These are phyloP conservation scores for Cercospora sp. DNA, from an alignment of 2,329 filamentous ascomycete species.

Conservation along the genomic window DNA sequence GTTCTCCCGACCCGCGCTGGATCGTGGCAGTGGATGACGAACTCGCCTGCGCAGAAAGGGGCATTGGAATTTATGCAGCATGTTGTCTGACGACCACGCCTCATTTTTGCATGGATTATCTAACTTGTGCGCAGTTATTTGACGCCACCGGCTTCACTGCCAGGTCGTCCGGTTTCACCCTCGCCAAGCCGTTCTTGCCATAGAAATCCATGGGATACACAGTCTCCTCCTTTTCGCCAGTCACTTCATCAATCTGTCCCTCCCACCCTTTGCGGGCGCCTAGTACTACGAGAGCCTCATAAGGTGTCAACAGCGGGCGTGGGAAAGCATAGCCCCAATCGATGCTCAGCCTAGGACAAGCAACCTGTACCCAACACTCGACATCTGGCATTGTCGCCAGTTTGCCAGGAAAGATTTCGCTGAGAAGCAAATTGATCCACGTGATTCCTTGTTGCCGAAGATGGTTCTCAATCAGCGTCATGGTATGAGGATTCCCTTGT, in stretches of 20 bases:
- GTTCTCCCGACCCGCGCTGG: background rate
- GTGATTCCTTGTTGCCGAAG: conserved; percentile 72
- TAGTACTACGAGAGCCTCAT: conserved; percentile 90
- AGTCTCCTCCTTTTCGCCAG: conserved; percentile 24
- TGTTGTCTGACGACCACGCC: background rate
- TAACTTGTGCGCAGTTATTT: background rate
- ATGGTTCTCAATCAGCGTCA: conserved; percentile 79
- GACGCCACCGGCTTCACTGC: conserved; percentile 16
- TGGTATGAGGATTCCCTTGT: conserved; percentile 92
- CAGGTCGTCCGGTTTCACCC: conserved; percentile 59
- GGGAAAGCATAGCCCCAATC: conserved; percentile 99
- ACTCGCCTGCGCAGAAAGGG: background rate
- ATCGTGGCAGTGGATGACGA: background rate
- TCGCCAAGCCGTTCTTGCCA: conserved; percentile 82
- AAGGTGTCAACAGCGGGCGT: conserved; percentile 83
- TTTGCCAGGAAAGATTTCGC: conserved; percentile 96
- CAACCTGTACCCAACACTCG: conserved; percentile 97
- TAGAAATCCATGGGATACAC: conserved; percentile 98
- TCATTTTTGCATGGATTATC: background rate
- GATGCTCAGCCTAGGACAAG: conserved; percentile 93
- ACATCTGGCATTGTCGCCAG: conserved; percentile 89
- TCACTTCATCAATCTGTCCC: conserved; percentile 27
- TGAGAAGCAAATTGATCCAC: conserved; percentile 81
- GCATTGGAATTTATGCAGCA: background rate
- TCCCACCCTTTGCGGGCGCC: conserved; percentile 72